Base-by-base conservation (phyloP, 371 early-diverging fungal genomes). In the Mucor racemosus region DNA sequence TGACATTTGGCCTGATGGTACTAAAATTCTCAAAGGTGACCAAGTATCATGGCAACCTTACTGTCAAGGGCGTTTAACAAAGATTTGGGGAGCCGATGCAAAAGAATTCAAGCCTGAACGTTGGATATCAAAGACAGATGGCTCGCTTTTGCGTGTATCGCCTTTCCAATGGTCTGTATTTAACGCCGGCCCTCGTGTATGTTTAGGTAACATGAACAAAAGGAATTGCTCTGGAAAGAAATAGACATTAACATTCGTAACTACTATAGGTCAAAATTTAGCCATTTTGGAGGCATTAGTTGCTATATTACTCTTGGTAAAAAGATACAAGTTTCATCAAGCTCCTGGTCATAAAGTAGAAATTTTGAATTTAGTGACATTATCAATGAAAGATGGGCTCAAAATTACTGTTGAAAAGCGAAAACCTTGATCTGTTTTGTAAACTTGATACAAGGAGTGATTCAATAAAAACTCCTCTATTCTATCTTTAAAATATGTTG, bases 1-100 rank as follows among this genome's bases (percentile, higher is more conserved):
- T 64, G 89, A 89, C 71, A 66, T 88, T 3, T 80, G 90, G 68
- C 94, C 94, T 7, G 89, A 91, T 61, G 91, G 92, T 7, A 84
- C 85, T n/a, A 63, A 69, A 7, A 76, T 92, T 2, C 75, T 78
- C 33, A 83, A 82, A 44, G 90, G 89, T 1, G 83, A 86, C 34
- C 75, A 71, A 46, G 62, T 88, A 13, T 53, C 67, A 13, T 89
- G 84, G 86, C 68, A 69, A 5, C 72, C 86, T 5, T 90, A 77
- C 38, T 75, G 76, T 19, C 85, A 87, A 82, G 90, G 88, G 9
- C 82, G 88, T 14, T 68, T 69, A n/a, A 73, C 76, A 5, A 65
- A 62, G 0, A 65, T 88, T 34, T 91, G 91, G 91, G 89, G 90
- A 9, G 69, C 76, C 1, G 82, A 89, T 64, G 88, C 87, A 13